These are phyloP conservation scores for Chamaecyparis obtusa DNA, from an alignment of 75 land plant genomes.

Conservation along the genomic window DNA sequence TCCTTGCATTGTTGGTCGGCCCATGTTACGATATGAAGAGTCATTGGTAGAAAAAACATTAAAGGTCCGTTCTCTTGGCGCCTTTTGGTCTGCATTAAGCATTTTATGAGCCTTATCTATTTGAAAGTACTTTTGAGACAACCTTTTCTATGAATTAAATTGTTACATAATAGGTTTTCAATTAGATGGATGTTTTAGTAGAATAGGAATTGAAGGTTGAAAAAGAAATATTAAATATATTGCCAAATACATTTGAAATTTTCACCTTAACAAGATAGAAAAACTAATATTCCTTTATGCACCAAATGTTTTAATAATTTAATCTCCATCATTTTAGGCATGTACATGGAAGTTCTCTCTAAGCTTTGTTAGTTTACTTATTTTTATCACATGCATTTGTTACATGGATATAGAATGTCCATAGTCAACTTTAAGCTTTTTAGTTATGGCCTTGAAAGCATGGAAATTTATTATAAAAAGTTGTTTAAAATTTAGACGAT, in stretches of 20 bases:
- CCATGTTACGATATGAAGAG: conserved; percentile 92
- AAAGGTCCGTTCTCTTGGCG: conserved; percentile 35
- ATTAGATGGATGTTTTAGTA: not conserved
- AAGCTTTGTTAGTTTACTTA: not conserved
- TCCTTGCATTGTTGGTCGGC: conserved; percentile 94
- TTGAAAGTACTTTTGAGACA: not conserved
- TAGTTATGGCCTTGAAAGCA: not conserved
- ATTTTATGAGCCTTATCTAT: not conserved
- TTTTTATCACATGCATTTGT: not conserved
- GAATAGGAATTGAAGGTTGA: not conserved
- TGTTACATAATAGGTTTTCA: not conserved
- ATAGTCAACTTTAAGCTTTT: not conserved
- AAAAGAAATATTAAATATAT: not conserved
- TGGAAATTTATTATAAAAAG: not conserved
- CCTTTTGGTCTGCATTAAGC: not conserved
- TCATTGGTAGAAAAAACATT: conserved; percentile 77
- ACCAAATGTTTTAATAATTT: not conserved
- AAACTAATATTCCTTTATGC: not conserved
- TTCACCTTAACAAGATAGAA: not conserved
- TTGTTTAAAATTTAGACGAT: not conserved
- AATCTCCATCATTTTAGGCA: not conserved
- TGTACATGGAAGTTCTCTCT: not conserved
- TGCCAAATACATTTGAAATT: not conserved
- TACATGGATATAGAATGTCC: not conserved
- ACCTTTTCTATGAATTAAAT: not conserved